Percentiles rank a stretch among this genome's conserved stretches.
These are phyloP conservation scores for Meyerozyma elateridarum DNA, from an alignment of 1,139 yeast genomes.

Conservation along the genomic window DNA sequence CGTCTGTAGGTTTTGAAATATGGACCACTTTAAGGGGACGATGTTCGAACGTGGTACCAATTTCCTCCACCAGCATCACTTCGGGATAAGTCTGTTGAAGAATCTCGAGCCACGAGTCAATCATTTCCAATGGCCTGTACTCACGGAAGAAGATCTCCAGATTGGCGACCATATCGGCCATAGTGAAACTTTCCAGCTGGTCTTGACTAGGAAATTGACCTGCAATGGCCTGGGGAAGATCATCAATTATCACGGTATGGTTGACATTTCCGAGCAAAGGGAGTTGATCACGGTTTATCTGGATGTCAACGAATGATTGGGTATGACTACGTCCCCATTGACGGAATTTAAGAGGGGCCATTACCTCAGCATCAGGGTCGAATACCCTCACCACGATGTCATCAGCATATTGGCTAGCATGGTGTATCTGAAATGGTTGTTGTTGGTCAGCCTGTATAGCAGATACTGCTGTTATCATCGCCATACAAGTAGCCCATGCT, in stretches of 20 bases:
- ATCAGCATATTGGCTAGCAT: constrained; percentile 37
- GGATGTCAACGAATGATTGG: constrained; percentile 29
- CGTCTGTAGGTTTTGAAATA: constrained; percentile 44
- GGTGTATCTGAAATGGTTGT: constrained; percentile 5
- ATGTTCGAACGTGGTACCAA: constrained; percentile 75
- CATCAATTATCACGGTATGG: constrained; percentile 43
- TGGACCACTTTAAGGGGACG: constrained; percentile 66
- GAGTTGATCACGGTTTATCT: constrained; percentile 24
- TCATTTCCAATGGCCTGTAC: constrained; percentile 64
- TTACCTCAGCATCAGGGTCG: too few species aligned
- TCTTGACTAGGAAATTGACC: constrained; percentile 46
- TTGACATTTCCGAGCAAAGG: constrained; percentile 19
- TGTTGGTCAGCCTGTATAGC: not conserved
- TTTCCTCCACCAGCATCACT: constrained; percentile 51
- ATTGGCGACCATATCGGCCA: constrained; percentile 10
- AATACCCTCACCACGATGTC: constrained; percentile 46
- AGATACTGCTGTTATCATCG: not conserved
- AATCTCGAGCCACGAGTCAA: constrained; percentile 67
- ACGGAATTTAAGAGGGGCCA: too few species aligned
- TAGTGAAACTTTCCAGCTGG: constrained; percentile 5
- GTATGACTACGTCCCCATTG: constrained; percentile 31
- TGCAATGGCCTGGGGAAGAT: constrained; percentile 50
- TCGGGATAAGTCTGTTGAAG: constrained; percentile 56
- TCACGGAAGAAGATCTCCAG: constrained; percentile 60
- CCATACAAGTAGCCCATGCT: not conserved